Evolutionary conservation across 2,329 filamentous ascomycete genomes (phyloP).

Genomic region (Diaporthe citri): DNA sequence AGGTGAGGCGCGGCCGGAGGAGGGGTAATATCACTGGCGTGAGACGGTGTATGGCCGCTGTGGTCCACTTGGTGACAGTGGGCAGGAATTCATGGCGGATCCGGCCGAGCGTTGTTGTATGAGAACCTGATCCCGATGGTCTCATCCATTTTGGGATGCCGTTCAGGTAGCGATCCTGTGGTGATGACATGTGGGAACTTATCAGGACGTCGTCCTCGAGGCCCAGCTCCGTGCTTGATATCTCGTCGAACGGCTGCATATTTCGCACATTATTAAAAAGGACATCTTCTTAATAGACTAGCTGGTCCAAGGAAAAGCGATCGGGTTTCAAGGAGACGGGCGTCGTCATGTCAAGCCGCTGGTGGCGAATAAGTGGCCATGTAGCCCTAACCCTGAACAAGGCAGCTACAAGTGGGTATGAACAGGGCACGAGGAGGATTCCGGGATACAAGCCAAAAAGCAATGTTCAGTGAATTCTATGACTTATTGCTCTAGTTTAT

Average conservation of each 20-base stretch:
- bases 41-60: not conserved
- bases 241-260: conserved; percentile 37
- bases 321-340: not conserved
- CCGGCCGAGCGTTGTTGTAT: not conserved
- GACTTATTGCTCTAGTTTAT: too few species aligned
- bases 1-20: conserved; percentile 34
- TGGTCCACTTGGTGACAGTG: not conserved
- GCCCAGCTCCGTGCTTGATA: conserved; percentile 29
- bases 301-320: not conserved
- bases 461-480: not conserved
- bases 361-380: conserved; percentile 15
- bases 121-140: not conserved
- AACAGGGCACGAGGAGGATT: too few species aligned
- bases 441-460: too few species aligned
- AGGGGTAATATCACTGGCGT: not conserved
- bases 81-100: not conserved
- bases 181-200: not conserved
- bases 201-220: conserved; percentile 34
- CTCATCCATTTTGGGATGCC: conserved; percentile 38
- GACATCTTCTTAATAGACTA: not conserved
- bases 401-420: not conserved
- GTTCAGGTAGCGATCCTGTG: conserved; percentile 25
- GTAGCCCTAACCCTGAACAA: not conserved
- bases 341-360: not conserved
- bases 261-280: not conserved